These are phyloP conservation scores for Naganishia randhawae DNA, from an alignment of 768 basidiomycete genomes.

Conservation along the genomic window DNA sequence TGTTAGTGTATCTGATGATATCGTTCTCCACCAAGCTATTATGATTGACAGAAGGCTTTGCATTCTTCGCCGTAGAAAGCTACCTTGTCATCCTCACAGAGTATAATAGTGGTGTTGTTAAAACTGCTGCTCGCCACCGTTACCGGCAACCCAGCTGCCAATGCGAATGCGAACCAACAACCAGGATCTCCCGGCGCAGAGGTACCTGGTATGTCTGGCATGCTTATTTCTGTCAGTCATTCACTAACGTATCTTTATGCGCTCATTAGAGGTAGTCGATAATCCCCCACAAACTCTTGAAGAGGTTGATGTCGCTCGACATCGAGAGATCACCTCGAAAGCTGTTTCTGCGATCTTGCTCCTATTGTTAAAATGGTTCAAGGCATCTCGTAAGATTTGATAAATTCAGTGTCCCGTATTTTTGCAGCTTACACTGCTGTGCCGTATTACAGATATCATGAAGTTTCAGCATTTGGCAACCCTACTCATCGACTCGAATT, in stretches of 20 bases:
- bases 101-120: conserved; percentile 86
- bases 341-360: conserved; percentile 92
- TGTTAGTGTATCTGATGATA: conserved; percentile 56
- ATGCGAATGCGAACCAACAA: conserved; percentile 18
- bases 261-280: conserved; percentile 6
- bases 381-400: conserved; percentile 76
- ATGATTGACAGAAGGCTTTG: neutral
- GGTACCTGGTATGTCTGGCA: conserved; percentile 36
- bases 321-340: conserved; percentile 96
- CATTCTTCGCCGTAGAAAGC: conserved; percentile 60
- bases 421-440: neutral
- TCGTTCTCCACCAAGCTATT: neutral
- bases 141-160: conserved; percentile 62
- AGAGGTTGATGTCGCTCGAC: conserved; percentile 86
- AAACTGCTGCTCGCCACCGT: conserved; percentile 90
- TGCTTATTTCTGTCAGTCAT: neutral
- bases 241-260: neutral
- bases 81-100: conserved; percentile 75
- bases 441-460: conserved; percentile 73
- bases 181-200: conserved; percentile 42
- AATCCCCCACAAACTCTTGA: conserved; percentile 63
- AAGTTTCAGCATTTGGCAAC: conserved; percentile 99
- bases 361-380: conserved; percentile 93
- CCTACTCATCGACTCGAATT: conserved; percentile 89
- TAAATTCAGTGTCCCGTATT: neutral